Evolutionary conservation across 306 rosid genomes (phyloP).

Genomic region (Cajanus cajan): DNA sequence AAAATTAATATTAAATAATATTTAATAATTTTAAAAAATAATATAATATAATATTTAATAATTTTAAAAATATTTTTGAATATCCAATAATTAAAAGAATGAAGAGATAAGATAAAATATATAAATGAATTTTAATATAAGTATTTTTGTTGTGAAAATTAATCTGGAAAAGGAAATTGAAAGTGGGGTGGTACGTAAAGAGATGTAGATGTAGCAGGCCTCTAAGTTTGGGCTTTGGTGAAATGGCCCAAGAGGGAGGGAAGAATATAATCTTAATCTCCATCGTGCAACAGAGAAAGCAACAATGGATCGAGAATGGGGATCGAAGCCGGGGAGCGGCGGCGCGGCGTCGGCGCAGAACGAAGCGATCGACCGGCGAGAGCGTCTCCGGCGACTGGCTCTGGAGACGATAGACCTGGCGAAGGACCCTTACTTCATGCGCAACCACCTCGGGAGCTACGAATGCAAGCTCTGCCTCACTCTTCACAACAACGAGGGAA

Average conservation of each 20-base stretch:
- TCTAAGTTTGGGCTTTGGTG: not conserved
- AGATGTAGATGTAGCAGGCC: too few relatives aligned
- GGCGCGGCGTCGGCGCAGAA: slow-evolving; percentile 97
- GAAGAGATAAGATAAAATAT: too few relatives aligned
- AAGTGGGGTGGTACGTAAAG: too few relatives aligned
- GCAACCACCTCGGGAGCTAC: slow-evolving; percentile 94
- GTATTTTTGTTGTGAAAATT: too few relatives aligned
- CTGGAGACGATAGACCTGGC: slow-evolving; percentile 96
- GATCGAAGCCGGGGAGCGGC: slow-evolving; percentile 99
- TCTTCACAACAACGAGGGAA: slow-evolving; percentile 93
- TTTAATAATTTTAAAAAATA: too few relatives aligned
- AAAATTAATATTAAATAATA: too few relatives aligned
- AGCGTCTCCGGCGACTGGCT: slow-evolving; percentile 91
- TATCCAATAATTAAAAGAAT: too few relatives aligned
- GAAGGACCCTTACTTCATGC: slow-evolving; percentile 96
- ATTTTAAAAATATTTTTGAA: too few relatives aligned
- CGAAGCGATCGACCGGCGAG: slow-evolving; percentile 97
- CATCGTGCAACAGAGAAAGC: too few relatives aligned
- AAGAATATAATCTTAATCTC: not conserved
- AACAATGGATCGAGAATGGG: slow-evolving; percentile 99
- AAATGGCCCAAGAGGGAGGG: not conserved
- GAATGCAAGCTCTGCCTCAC: slow-evolving; percentile 95
- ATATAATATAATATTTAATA: too few relatives aligned
- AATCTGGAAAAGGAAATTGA: too few relatives aligned
- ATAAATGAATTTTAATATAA: too few relatives aligned